These are phyloP conservation scores for Globisporangium spiculum DNA, from an alignment of 352 stramenopile species.

Conservation along the genomic window DNA sequence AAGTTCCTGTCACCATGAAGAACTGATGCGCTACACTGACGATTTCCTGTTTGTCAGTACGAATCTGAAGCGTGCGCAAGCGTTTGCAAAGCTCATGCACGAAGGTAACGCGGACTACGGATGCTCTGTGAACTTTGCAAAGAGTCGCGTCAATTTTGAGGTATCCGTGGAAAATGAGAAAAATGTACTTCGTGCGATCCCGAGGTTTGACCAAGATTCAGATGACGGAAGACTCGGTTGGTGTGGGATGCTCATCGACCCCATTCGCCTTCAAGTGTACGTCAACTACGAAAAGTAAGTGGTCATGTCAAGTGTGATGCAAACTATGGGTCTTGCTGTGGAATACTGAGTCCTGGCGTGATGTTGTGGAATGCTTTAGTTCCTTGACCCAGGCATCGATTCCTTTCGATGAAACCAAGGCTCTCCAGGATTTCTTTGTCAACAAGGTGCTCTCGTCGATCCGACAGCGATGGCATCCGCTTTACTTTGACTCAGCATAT, in stretches of 20 bases:
- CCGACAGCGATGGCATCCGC: constrained; percentile 62
- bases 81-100: constrained; percentile 63
- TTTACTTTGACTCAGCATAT: constrained; percentile 56
- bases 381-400: constrained; percentile 41
- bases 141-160: constrained; percentile 69
- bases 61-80: constrained; percentile 39
- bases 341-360: not conserved
- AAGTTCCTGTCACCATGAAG: constrained; percentile 43
- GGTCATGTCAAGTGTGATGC: not conserved
- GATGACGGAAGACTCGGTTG: constrained; percentile 34
- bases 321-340: constrained; percentile 17
- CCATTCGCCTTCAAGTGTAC: constrained; percentile 48
- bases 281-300: constrained; percentile 80
- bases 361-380: constrained; percentile 11
- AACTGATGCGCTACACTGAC: constrained; percentile 72
- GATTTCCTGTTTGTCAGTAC: constrained; percentile 76
- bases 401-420: constrained; percentile 57
- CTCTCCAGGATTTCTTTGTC: constrained; percentile 48
- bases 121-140: constrained; percentile 33
- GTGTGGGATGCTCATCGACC: constrained; percentile 74
- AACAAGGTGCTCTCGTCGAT: constrained; percentile 62
- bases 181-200: constrained; percentile 6
- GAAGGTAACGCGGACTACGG: constrained; percentile 50
- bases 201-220: constrained; percentile 20
- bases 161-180: constrained; percentile 1